Evolutionary conservation across 2,329 filamentous ascomycete species (phyloP).

Genomic region (Colletotrichum sublineola): DNA sequence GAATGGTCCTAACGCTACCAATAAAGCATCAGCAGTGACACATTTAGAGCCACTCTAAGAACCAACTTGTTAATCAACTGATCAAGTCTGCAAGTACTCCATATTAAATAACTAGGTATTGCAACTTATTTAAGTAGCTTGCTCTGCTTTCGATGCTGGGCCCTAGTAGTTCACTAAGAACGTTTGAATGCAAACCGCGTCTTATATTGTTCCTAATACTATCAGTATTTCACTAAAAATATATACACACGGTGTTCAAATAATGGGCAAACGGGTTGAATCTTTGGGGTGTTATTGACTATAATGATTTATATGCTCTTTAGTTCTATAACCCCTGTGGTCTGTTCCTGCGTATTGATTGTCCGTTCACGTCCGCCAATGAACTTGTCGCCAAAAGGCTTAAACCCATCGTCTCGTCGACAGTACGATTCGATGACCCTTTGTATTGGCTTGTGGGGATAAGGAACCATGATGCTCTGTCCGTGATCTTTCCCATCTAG

Average conservation of each 20-base stretch:
- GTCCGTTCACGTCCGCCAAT: constrained; percentile 30
- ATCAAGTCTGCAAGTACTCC: too few relatives aligned
- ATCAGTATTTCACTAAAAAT: neutral
- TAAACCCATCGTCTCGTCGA: constrained; percentile 30
- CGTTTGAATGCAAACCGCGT: neutral
- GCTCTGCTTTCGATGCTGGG: too few relatives aligned
- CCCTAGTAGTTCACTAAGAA: neutral
- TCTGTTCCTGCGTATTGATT: neutral
- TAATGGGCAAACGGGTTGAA: too few relatives aligned
- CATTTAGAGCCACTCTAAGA: too few relatives aligned
- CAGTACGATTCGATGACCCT: constrained; percentile 38
- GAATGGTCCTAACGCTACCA: too few relatives aligned
- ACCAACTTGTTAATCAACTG: too few relatives aligned
- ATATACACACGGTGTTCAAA: neutral
- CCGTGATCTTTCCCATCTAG: constrained; percentile 46
- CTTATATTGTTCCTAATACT: neutral
- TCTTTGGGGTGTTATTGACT: too few relatives aligned
- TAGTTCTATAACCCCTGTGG: constrained; percentile 17
- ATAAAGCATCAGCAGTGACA: too few relatives aligned
- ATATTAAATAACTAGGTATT: too few relatives aligned
- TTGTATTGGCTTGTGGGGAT: constrained; percentile 25
- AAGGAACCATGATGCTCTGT: constrained; percentile 41
- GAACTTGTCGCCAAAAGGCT: constrained; percentile 29
- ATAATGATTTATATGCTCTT: constrained; percentile 3
- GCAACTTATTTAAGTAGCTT: too few relatives aligned